Evolutionary conservation across 768 basidiomycete genomes (phyloP), one percentile per base, ranked within the genome.

Genomic region (Amylocystis lapponica): DNA sequence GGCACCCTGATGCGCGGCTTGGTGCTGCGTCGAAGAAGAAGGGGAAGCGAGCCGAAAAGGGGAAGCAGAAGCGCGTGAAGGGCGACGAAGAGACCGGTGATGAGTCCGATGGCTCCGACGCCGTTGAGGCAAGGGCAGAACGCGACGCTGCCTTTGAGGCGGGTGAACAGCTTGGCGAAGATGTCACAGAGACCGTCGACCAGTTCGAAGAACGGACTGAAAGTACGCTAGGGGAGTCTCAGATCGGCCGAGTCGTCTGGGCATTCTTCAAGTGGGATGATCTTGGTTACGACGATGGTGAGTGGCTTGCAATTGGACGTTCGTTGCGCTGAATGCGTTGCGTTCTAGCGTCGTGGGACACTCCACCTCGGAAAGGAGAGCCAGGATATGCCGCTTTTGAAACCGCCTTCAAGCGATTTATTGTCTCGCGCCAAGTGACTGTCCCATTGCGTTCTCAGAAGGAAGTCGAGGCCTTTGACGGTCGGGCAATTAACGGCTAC

Each of bases 261-360:
- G 79, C 76, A 11, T 93, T 93, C 59, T 71, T 91, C 52, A 99
- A 98, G 61, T 98, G 95, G 95, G 72, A 80, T 33, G 92, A 92
- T 49, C 70, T 97, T 21, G 81, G 86, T n/a, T 96, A 98, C 48
- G 86, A 95, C 17, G 86, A 92, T 70, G 82, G 94, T 89, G 45
- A 41, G 76, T 58, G n/a, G 5, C 22, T 27, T 33, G 25, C 27
- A 4, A 33, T 32, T 20, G n/a, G 2, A 11, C 10, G 20, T n/a
- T n/a, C 35, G 22, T 27, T 25, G 38, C 23, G 41, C 37, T 22
- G 26, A 32, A 42, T 45, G 36, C 31, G n/a, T 22, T 27, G 12
- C 35, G n/a, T 25, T 27, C 14, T 53, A 95, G 92, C 88, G n/a
- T 82, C 86, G 10, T 95, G 91, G 89, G 93, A 96, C 64, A 79